Conservation (phyloP, 1,284 basidiomycete genomes). For the Irpex rosettiformis region DNA sequence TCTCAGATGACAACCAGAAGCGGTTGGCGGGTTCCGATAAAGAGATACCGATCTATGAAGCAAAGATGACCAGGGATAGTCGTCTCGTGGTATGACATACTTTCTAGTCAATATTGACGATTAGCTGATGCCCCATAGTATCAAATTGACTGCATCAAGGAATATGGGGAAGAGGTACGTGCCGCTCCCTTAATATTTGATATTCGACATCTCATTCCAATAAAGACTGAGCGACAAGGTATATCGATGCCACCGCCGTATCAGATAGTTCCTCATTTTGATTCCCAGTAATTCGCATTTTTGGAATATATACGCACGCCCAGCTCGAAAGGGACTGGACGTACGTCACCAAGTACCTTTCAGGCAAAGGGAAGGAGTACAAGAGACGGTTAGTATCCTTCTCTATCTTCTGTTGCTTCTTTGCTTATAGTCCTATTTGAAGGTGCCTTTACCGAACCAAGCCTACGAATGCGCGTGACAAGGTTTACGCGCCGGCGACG, state of each 20-base stretch:
- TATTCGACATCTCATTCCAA: too few species aligned
- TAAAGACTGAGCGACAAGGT: slow-evolving; percentile 54
- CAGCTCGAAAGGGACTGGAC: slow-evolving; percentile 57
- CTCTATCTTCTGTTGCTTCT: not conserved
- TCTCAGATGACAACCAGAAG: slow-evolving; percentile 68
- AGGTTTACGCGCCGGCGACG: slow-evolving; percentile 36
- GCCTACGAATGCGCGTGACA: slow-evolving; percentile 35
- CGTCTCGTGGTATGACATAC: slow-evolving; percentile 51
- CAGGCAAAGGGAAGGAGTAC: slow-evolving; percentile 53
- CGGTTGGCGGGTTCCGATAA: slow-evolving; percentile 41
- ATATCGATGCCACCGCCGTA: not conserved
- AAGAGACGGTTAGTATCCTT: slow-evolving; percentile 33
- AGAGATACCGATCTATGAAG: slow-evolving; percentile 58
- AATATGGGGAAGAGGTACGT: slow-evolving; percentile 47
- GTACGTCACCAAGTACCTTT: slow-evolving; percentile 47
- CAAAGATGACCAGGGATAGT: slow-evolving; percentile 60
- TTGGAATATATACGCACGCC: slow-evolving; percentile 60
- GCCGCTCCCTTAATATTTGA: not conserved
- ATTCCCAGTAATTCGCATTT: slow-evolving; percentile 48
- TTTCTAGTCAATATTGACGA: not conserved
- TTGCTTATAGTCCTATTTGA: not conserved
- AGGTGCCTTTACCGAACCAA: slow-evolving; percentile 44
- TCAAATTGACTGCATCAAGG: slow-evolving; percentile 56
- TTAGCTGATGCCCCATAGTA: slow-evolving; percentile 38
- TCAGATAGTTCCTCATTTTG: not conserved